Base-by-base conservation (phyloP, 1,284 basidiomycete species). In the Tetrapyrgos nigripes region DNA sequence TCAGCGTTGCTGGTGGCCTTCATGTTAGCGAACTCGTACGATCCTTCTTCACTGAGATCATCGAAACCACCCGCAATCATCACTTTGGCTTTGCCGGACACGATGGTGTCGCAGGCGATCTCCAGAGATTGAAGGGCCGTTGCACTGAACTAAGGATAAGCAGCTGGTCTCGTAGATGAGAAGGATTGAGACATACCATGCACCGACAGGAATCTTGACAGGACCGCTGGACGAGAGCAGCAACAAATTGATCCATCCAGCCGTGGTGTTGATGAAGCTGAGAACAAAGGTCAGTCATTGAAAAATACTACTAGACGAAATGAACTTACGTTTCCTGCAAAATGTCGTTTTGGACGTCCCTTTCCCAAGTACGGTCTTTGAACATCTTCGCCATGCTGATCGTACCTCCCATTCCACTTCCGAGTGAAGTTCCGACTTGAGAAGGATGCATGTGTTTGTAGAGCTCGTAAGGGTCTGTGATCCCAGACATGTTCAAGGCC, bases 1-100 rank as follows among this genome's bases (percentile, higher is more conserved):
- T 96, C 93, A 4, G 96, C 91, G 71, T 97, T 98, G 76, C 93
- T 96, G 6, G 97, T 99, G 5, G 97, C 97, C 79, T 98, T 97
- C 97, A 99, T 99, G 83, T 98, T 98, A 58, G 96, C 97, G 76
- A 96, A 96, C 77, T 98, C 96, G 76, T 88, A 97, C 19, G 96
- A 97, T 23, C 96, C 96, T 76, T 98, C 96, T 77, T 99, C 97
- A 66, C 92, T 93, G 72, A 98, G 87, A 75, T 99, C 97, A 71
- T 99, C 97, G 79, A 96, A 98, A 59, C 97, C 97, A 77, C 97
- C 97, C 45, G 97, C 93, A 63, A 99, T 90, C 97, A 99, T 99
- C 72, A 99, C 89, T 81, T 98, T 98, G 50, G 97, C 97, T 76
- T 99, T 99, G 68, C 96, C 94, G 4, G 91, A 91, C 44, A 97